Conservation (phyloP, 2,329 filamentous ascomycete genomes). For the Aspergillus terreus region DNA sequence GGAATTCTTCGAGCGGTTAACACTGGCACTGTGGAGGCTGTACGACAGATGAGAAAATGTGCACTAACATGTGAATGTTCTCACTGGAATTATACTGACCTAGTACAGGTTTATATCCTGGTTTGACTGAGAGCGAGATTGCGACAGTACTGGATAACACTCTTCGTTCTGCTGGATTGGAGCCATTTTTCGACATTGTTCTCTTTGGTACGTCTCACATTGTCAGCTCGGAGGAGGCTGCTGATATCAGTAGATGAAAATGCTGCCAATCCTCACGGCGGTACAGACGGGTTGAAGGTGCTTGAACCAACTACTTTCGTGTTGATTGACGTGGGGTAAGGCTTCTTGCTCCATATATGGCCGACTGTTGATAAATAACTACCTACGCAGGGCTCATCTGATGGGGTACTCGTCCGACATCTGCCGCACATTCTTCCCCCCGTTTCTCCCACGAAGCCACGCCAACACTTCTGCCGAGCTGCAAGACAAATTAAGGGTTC, state of each 20-base stretch:
- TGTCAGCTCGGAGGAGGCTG: neutral
- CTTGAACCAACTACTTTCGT: conserved; percentile 55
- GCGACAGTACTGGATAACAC: conserved; percentile 54
- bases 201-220: conserved; percentile 46
- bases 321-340: conserved; percentile 57
- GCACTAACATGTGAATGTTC: neutral
- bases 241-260: conserved; percentile 26
- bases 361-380: neutral
- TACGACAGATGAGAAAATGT: conserved; percentile 53
- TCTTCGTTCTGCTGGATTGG: conserved; percentile 51
- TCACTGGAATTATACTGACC: neutral
- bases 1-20: conserved; percentile 60
- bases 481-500: conserved; percentile 46
- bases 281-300: conserved; percentile 45
- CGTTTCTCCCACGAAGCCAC: conserved; percentile 23
- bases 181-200: conserved; percentile 62
- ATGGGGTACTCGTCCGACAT: conserved; percentile 63
- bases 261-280: conserved; percentile 39
- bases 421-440: conserved; percentile 58
- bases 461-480: conserved; percentile 15
- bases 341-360: neutral
- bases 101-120: conserved; percentile 50
- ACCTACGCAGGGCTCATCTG: conserved; percentile 48
- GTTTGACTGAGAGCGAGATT: conserved; percentile 58
- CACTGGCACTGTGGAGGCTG: conserved; percentile 59